These are phyloP conservation scores for Sporothrix protearum DNA, from an alignment of 2,329 filamentous ascomycete genomes.

Conservation along the genomic window DNA sequence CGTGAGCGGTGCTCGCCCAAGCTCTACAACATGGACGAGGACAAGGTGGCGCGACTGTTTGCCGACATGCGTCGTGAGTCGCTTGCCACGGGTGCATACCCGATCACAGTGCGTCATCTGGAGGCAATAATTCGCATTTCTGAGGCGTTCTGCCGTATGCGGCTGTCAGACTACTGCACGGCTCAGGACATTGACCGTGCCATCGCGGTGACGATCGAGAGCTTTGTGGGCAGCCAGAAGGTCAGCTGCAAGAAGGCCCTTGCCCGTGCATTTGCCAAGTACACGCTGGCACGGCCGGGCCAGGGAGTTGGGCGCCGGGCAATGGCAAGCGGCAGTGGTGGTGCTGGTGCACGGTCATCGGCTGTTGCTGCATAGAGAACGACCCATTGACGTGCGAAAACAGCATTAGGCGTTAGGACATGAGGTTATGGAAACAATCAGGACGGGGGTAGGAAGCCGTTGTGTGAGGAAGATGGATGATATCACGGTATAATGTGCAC, in stretches of 20 bases:
- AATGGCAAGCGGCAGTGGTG: conserved; percentile 14
- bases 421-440: neutral
- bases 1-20: conserved; percentile 86
- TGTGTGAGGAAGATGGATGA: neutral
- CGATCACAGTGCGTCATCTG: conserved; percentile 95
- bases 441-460: too few relatives aligned
- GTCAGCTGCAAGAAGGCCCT: conserved; percentile 96
- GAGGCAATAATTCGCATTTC: conserved; percentile 96
- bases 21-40: conserved; percentile 95
- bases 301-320: conserved; percentile 32
- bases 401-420: neutral
- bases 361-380: neutral
- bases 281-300: conserved; percentile 59
- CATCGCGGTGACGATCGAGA: conserved; percentile 94
- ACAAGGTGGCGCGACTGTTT: conserved; percentile 91
- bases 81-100: conserved; percentile 90
- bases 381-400: neutral
- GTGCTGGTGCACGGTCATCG: neutral
- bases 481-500: neutral
- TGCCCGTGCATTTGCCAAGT: conserved; percentile 92
- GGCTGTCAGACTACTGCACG: conserved; percentile 91
- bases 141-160: conserved; percentile 96
- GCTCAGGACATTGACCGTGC: conserved; percentile 90
- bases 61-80: conserved; percentile 94
- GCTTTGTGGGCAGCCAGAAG: conserved; percentile 94